These are phyloP conservation scores for Capronia epimyces DNA, from an alignment of 2,329 filamentous ascomycete species.

Conservation along the genomic window DNA sequence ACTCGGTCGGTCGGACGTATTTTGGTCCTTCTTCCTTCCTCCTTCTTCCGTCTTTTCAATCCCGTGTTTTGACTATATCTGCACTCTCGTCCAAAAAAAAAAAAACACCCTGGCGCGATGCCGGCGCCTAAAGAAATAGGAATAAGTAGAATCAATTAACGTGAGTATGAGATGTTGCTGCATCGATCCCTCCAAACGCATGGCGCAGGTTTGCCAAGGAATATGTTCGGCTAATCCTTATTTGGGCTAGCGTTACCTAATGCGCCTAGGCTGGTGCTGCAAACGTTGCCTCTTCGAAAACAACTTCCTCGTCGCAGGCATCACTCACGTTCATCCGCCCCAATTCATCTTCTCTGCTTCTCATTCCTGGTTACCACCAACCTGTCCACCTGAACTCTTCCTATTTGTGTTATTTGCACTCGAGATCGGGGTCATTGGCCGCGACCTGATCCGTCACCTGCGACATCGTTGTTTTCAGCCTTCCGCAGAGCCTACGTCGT, in stretches of 20 bases:
- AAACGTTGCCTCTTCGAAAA: conserved; percentile 12
- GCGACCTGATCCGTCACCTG: not conserved
- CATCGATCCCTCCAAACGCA: not conserved
- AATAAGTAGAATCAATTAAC: too few species aligned
- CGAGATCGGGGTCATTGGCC: not conserved
- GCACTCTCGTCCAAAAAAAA: too few species aligned
- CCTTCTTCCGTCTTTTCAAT: too few species aligned
- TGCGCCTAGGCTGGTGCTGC: conserved; percentile 6
- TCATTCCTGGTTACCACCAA: conserved; percentile 9
- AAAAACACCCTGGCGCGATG: too few species aligned
- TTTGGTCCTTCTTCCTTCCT: too few species aligned
- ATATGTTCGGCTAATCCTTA: not conserved
- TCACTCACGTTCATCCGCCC: not conserved
- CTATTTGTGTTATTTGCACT: not conserved
- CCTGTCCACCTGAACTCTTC: conserved; percentile 17
- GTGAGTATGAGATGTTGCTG: not conserved
- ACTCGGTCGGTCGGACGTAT: too few species aligned
- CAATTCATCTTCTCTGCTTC: conserved; percentile 19
- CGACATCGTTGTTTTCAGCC: not conserved
- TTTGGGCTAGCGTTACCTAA: not conserved
- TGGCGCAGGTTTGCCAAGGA: conserved; percentile 3
- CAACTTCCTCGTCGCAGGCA: conserved; percentile 11
- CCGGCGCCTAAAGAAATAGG: too few species aligned
- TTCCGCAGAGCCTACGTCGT: not conserved
- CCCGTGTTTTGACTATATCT: too few species aligned